Conservation (phyloP, 352 stramenopile species). For the Phytophthora litchii region DNA sequence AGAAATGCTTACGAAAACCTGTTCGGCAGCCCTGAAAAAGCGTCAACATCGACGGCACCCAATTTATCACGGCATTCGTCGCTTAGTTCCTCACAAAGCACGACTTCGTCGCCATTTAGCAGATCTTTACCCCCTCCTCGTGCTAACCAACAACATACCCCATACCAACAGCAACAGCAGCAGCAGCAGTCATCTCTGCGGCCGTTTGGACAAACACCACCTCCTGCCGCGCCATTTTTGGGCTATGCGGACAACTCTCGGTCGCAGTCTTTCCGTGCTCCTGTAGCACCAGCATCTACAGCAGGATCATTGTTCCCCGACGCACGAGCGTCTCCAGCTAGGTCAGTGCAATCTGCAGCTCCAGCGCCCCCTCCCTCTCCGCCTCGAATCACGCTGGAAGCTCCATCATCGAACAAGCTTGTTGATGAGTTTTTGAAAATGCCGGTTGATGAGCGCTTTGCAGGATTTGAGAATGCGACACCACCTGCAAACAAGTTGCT, state of each 20-base stretch:
- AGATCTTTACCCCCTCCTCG: conserved; percentile 22
- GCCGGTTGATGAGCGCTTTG: conserved; percentile 48
- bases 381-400: conserved; percentile 30
- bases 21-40: conserved; percentile 44
- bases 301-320: conserved; percentile 23
- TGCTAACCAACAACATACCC: conserved; percentile 22
- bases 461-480: conserved; percentile 14
- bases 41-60: conserved; percentile 8
- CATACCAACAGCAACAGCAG: conserved; percentile 34
- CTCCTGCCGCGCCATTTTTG: conserved; percentile 72
- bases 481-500: conserved; percentile 52
- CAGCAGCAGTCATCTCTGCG: conserved; percentile 16
- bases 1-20: conserved; percentile 48
- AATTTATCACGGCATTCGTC: conserved; percentile 41
- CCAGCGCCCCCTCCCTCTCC: conserved; percentile 18
- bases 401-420: conserved; percentile 50
- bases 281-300: conserved; percentile 10
- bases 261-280: conserved; percentile 49
- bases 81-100: conserved; percentile 55
- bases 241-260: conserved; percentile 56
- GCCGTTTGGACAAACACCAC: conserved; percentile 51
- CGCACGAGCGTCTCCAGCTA: conserved; percentile 23
- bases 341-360: conserved; percentile 19
- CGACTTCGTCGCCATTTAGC: conserved; percentile 22
- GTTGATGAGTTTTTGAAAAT: conserved; percentile 72